phyloP scores from a whole-genome alignment of 345 rosid species.

The Brassica nigra region DNA sequence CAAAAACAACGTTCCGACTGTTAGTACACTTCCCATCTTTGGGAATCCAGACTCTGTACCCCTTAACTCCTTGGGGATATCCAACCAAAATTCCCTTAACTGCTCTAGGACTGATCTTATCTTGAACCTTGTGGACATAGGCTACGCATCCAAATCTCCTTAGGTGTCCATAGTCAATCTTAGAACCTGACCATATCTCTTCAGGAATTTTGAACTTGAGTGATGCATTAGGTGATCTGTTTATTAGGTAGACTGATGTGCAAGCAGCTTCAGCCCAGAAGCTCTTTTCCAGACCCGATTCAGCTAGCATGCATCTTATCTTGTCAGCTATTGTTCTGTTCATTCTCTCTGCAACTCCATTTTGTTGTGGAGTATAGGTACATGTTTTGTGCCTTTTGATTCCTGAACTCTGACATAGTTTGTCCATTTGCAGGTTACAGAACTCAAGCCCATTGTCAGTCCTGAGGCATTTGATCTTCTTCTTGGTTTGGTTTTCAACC shows the following conservation, averaged over 20 bases:
- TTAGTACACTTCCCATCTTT: not conserved
- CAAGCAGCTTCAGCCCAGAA: not conserved
- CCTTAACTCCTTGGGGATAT: not conserved
- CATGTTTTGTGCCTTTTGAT: not conserved
- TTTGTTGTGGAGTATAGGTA: not conserved
- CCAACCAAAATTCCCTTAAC: not conserved
- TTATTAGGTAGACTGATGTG: not conserved
- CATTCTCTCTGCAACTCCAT: not conserved
- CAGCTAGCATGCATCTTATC: not conserved
- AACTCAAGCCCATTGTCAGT: not conserved
- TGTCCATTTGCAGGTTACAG: not conserved
- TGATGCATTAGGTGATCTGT: not conserved
- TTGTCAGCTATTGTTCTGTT: not conserved
- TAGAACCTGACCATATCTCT: not conserved
- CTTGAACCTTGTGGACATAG: not conserved
- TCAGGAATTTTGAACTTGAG: not conserved
- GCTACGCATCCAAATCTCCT: not conserved
- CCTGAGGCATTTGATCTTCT: not conserved
- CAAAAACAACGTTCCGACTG: not conserved
- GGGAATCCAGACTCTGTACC: not conserved
- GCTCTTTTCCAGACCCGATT: not conserved
- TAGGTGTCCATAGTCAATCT: not conserved
- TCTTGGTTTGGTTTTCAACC: not conserved
- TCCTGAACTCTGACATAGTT: not conserved
- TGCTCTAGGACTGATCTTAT: not conserved